Conservation (phyloP, 345 rosid genomes). For the Citrus hindsii region DNA sequence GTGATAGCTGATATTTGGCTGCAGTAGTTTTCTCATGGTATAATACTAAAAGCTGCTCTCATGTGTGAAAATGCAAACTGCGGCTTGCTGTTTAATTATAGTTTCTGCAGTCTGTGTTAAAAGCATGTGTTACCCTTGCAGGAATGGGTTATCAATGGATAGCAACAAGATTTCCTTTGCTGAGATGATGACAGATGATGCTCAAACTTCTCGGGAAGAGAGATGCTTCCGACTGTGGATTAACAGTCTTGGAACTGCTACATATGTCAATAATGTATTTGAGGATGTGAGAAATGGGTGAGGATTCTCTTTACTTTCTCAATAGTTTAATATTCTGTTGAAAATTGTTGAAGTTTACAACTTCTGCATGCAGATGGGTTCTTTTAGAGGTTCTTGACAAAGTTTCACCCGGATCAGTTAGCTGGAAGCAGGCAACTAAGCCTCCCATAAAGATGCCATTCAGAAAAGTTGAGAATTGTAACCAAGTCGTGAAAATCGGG, state of each 20-base stretch:
- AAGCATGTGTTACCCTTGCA: constrained; percentile 32
- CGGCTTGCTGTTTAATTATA: not conserved
- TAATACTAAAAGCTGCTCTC: not conserved
- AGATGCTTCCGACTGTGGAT: constrained; percentile 99
- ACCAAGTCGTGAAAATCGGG: constrained; percentile 77
- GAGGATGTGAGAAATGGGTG: constrained; percentile 97
- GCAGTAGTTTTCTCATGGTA: not conserved
- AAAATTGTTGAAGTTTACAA: constrained; percentile 18
- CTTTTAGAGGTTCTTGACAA: constrained; percentile 86
- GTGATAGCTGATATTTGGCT: not conserved
- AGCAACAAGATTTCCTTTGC: constrained; percentile 66
- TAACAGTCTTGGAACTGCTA: constrained; percentile 82
- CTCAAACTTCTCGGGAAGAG: constrained; percentile 90
- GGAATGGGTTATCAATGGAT: constrained; percentile 82
- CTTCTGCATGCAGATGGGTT: constrained; percentile 67
- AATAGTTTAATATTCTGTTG: not conserved
- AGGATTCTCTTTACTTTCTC: constrained; percentile 16
- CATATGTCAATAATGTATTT: constrained; percentile 80
- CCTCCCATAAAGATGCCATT: constrained; percentile 97
- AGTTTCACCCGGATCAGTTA: constrained; percentile 60
- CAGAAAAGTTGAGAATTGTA: constrained; percentile 86
- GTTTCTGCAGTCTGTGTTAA: constrained; percentile 9
- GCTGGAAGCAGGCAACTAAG: constrained; percentile 79
- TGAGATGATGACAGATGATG: constrained; percentile 99
- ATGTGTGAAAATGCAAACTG: not conserved